These are phyloP conservation scores for Teratosphaeriaceae sp. DNA, from an alignment of 2,329 filamentous ascomycete genomes.

Conservation along the genomic window DNA sequence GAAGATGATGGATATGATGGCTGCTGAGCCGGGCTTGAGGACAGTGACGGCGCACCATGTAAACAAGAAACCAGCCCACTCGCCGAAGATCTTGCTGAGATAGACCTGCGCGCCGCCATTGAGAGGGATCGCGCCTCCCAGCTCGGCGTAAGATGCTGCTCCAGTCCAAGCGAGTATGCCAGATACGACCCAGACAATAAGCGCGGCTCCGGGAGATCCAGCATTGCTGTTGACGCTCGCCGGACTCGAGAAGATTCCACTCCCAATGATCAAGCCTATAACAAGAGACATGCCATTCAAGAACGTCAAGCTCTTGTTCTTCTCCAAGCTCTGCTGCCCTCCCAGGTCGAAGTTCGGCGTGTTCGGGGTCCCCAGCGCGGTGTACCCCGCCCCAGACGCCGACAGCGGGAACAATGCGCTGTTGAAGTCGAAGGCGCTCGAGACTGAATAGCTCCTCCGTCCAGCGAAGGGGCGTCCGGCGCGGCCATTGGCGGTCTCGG, in stretches of 20 bases:
- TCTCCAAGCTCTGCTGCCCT: slow-evolving; percentile 60
- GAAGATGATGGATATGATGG: slow-evolving; percentile 96
- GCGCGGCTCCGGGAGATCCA: slow-evolving; percentile 80
- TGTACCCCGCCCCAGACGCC: slow-evolving; percentile 69
- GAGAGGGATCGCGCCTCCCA: slow-evolving; percentile 89
- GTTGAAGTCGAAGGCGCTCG: slow-evolving; percentile 93
- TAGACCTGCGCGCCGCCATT: slow-evolving; percentile 95
- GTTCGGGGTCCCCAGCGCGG: slow-evolving; percentile 73
- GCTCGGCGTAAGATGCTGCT: slow-evolving; percentile 87
- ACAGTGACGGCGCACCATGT: slow-evolving; percentile 95
- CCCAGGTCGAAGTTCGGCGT: slow-evolving; percentile 45
- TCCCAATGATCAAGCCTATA: slow-evolving; percentile 89
- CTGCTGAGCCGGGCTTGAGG: slow-evolving; percentile 84
- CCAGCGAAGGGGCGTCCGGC: slow-evolving; percentile 40
- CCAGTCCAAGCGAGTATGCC: slow-evolving; percentile 96
- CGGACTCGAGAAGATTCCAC: slow-evolving; percentile 91
- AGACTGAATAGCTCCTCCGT: slow-evolving; percentile 75
- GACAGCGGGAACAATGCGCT: slow-evolving; percentile 87
- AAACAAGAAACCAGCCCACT: slow-evolving; percentile 87
- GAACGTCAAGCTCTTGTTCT: slow-evolving; percentile 92
- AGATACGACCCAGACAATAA: slow-evolving; percentile 87
- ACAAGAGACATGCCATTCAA: slow-evolving; percentile 88
- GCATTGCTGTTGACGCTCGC: slow-evolving; percentile 88
- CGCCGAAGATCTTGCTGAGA: slow-evolving; percentile 91
- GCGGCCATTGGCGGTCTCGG: slow-evolving; percentile 49